Percentiles rank a stretch among this genome's conserved stretches.
These are phyloP conservation scores for Suhomyces wounanorum DNA, from an alignment of 1,139 yeast species.

Conservation along the genomic window DNA sequence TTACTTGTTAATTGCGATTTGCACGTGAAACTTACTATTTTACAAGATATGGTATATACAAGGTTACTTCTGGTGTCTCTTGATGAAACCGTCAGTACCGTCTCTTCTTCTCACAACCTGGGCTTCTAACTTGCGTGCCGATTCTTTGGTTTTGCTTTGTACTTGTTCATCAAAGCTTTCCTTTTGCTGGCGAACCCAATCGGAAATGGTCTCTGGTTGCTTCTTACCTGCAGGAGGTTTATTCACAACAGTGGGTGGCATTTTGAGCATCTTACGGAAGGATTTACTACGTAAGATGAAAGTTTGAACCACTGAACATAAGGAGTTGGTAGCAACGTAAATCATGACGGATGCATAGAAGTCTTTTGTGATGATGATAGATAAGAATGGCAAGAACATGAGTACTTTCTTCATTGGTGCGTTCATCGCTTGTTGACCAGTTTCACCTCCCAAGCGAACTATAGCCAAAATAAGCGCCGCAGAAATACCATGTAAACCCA, in stretches of 20 bases:
- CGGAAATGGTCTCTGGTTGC: conserved; percentile 37
- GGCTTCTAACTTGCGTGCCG: conserved; percentile 42
- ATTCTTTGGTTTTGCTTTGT: conserved; percentile 36
- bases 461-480: conserved; percentile 78
- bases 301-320: conserved; percentile 73
- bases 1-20: not conserved
- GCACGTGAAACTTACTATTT: conserved; percentile 4
- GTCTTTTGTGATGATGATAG: conserved; percentile 83
- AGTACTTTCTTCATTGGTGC: conserved; percentile 73
- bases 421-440: conserved; percentile 71
- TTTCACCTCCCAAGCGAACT: conserved; percentile 87
- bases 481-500: conserved; percentile 82
- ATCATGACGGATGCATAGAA: conserved; percentile 83
- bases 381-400: conserved; percentile 66
- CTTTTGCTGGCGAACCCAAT: conserved; percentile 42
- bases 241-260: conserved; percentile 66
- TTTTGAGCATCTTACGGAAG: conserved; percentile 59
- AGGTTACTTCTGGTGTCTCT: conserved; percentile 35
- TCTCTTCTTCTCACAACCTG: conserved; percentile 40
- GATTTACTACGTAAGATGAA: conserved; percentile 57
- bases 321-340: conserved; percentile 81
- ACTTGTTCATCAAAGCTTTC: conserved; percentile 36
- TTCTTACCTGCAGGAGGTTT: conserved; percentile 30
- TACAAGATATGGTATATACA: conserved; percentile 11
- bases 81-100: conserved; percentile 39